Evolutionary conservation across 495 filamentous ascomycete genomes (phyloP).

Genomic region (Penicillium coffeae): DNA sequence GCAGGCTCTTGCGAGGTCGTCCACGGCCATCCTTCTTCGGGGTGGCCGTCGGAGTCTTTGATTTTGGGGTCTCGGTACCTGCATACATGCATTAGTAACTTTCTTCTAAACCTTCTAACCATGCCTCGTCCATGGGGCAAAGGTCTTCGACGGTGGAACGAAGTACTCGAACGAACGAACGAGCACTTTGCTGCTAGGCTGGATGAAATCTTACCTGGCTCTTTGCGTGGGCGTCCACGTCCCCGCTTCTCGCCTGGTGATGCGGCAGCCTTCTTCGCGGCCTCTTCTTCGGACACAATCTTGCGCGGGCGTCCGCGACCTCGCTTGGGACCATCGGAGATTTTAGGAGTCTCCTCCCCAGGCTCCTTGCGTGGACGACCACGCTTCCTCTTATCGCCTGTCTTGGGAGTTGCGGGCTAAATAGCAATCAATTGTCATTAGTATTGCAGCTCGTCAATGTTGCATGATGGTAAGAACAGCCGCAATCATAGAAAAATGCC

Average conservation of each 20-base stretch:
- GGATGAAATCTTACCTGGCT: slow-evolving; percentile 15
- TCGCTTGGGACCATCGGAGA: slow-evolving; percentile 31
- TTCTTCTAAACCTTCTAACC: neutral
- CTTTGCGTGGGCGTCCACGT: slow-evolving; percentile 29
- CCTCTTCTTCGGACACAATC: slow-evolving; percentile 7
- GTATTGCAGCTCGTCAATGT: too few species aligned
- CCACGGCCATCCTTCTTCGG: slow-evolving; percentile 19
- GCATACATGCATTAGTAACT: neutral
- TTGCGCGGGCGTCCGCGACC: slow-evolving; percentile 38
- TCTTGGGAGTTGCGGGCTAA: slow-evolving; percentile 21
- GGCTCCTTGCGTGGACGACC: slow-evolving; percentile 40
- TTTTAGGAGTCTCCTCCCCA: slow-evolving; percentile 18
- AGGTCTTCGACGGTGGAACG: neutral
- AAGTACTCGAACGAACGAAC: neutral
- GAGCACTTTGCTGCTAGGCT: too few species aligned
- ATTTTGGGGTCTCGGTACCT: slow-evolving; percentile 6
- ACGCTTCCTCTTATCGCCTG: slow-evolving; percentile 35
- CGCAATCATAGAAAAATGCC: too few species aligned
- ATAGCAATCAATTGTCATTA: neutral
- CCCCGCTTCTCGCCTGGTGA: slow-evolving; percentile 14
- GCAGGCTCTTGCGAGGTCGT: slow-evolving; percentile 25
- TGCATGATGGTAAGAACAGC: too few species aligned
- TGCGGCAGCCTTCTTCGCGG: slow-evolving; percentile 2
- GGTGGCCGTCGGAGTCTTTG: neutral
- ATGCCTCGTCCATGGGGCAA: too few species aligned